Base-by-base conservation (phyloP, 768 basidiomycete species). In the Tylopilus vinaceipallidus region DNA sequence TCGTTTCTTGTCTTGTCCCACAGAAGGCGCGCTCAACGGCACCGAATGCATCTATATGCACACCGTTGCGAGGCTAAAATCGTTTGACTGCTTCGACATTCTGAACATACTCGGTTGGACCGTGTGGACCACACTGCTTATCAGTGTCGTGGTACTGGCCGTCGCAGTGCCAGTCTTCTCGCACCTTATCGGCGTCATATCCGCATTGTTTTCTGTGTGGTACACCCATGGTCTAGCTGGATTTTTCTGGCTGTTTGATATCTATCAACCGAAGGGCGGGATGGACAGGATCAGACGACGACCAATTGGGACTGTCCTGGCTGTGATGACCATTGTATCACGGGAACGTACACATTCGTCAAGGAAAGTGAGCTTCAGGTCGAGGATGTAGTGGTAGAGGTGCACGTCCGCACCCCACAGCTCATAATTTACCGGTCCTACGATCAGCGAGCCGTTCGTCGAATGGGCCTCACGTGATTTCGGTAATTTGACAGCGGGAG, bases 141-240 rank as follows among this genome's bases (percentile, higher is more conserved):
- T 47, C 17, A 38, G 50, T 17, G 56, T 61, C 1, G 78, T 77
- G 58, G 57, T 80, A 19, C 62, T 81, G 42, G 76, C 76, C 29
- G 68, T 74, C 35, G 71, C 76, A 3, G 78, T 82, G 6, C 79
- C 80, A 3, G 79, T 81, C 32, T 80, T 81, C 56, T 79, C 77
- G 19, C 73, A 78, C 54, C 63, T 81, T 32, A 77, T 78, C 27
- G 76, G 79, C 13, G 75, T 81, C 51, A 63, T 77, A 12, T 79
- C 79, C 9, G 68, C 78, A 16, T 65, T 81, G 19, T 81, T 82
- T 52, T 79, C 80, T 8, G 72, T 76, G n/a, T 81, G 80, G 78
- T 82, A 77, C 56, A 80, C 80, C 13, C 79, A 80, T 53, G 78
- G 79, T 23, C 23, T 64, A 8, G 76, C 77, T 10, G 77, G 79